Base-by-base conservation (phyloP, 2,329 filamentous ascomycete genomes). In the Blastomyces silverae region DNA sequence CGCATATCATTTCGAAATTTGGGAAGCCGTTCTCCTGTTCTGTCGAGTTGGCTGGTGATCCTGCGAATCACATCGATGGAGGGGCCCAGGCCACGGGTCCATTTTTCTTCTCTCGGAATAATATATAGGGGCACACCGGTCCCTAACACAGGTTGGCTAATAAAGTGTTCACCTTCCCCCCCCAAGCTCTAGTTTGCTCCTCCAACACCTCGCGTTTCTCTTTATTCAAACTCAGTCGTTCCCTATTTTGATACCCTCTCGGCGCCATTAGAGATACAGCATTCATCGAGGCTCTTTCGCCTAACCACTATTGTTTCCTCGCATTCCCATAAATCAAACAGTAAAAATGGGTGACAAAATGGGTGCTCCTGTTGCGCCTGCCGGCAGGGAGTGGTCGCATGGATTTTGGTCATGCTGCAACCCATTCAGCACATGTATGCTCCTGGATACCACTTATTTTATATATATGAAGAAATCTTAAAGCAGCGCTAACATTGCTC, bases 371-470 rank as follows among this genome's bases (percentile, higher is more conserved):
- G 31, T 37, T 37, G 53, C 31, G 17, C 53, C 53, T 39, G 37
- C 57, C 25, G 57, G 57, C 39, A 68, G 66, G 64, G 69, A 73
- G 59, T 77, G 74, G 74, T 67, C 70, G 8, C 68, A 71, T 61
- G 68, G 69, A 10, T 70, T 77, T 62, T 76, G 73, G 66, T 71
- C 72, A 65, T 76, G 74, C 66, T 76, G 67, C 66, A 70, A 69
- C 15, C 74, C 75, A 10, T 64, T 70, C 37, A 65, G 71, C 61
- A 73, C 71, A 58, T 77, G 75, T 76, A 65, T 58, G 69, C 64
- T 39, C 44, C 22, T 22, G 42, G 28, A 28, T 50, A 17, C 22
- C 17, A 17, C 13, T 56, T 22, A 15, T 57, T n/a, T n/a, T 22
- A n/a, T 48, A n/a, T 11, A n/a, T 10, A 44, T n/a, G n/a, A 53